These are phyloP conservation scores for Penicillium angulare DNA, from an alignment of 495 filamentous ascomycete species.

Conservation along the genomic window DNA sequence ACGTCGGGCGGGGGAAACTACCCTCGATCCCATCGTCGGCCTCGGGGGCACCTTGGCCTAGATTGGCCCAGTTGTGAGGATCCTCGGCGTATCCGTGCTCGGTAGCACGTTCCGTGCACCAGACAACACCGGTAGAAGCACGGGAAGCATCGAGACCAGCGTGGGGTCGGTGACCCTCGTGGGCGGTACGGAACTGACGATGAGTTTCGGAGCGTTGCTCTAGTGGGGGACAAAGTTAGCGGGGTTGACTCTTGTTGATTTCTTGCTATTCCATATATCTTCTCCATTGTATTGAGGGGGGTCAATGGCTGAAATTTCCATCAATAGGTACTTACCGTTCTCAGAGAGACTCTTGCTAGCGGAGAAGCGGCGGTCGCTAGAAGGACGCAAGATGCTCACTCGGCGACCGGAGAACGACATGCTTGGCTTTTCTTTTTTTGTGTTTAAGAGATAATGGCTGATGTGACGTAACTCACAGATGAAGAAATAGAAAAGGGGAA, in stretches of 20 bases:
- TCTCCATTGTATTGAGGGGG: not conserved
- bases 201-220: constrained; percentile 80
- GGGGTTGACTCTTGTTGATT: constrained; percentile 7
- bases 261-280: not conserved
- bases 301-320: not conserved
- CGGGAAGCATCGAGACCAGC: constrained; percentile 84
- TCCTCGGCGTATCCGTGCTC: constrained; percentile 81
- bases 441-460: not conserved
- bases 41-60: constrained; percentile 93
- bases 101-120: constrained; percentile 78
- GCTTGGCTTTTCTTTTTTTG: constrained; percentile 13
- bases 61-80: constrained; percentile 83
- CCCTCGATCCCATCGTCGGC: constrained; percentile 90
- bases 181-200: constrained; percentile 77
- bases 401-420: constrained; percentile 55
- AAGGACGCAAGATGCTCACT: constrained; percentile 45
- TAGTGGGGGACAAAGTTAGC: constrained; percentile 10
- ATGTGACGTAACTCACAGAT: not conserved
- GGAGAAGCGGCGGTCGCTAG: constrained; percentile 36
- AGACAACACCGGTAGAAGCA: constrained; percentile 80
- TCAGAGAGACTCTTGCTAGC: constrained; percentile 40
- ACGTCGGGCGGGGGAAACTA: constrained; percentile 82
- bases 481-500: not conserved
- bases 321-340: constrained; percentile 34
- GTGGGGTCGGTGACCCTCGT: constrained; percentile 86